Percentiles rank a stretch among this genome's conserved stretches.
Evolutionary conservation across 768 basidiomycete genomes (phyloP).

Genomic region (Lactarius vividus): DNA sequence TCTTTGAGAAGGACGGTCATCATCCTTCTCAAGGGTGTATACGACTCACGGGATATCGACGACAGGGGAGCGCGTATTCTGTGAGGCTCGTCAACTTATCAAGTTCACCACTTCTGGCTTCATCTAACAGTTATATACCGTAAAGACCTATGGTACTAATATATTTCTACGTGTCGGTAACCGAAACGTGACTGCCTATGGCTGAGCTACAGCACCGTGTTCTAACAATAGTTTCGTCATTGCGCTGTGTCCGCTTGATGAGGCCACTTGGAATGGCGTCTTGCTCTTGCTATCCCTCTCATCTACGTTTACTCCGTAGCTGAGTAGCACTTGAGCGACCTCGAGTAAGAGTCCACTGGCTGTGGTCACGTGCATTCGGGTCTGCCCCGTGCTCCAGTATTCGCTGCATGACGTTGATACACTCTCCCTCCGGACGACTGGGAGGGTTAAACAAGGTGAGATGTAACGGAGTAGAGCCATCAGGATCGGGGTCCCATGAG

Average conservation of each 20-base stretch:
- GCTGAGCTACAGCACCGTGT: not conserved
- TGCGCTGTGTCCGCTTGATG: not conserved
- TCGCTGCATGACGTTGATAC: too few relatives aligned
- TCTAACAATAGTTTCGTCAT: not conserved
- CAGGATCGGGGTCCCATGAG: not conserved
- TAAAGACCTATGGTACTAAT: not conserved
- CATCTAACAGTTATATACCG: too few relatives aligned
- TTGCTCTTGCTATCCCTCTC: not conserved
- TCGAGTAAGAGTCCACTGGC: not conserved
- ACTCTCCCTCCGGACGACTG: not conserved
- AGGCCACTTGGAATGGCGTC: not conserved
- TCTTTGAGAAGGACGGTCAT: too few relatives aligned
- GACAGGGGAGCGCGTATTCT: too few relatives aligned
- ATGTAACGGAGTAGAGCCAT: too few relatives aligned
- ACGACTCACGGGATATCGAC: too few relatives aligned
- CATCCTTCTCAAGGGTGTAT: too few relatives aligned
- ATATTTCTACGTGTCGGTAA: not conserved
- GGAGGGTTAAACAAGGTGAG: too few relatives aligned
- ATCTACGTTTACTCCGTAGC: not conserved
- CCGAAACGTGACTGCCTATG: not conserved
- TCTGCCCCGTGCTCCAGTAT: not conserved
- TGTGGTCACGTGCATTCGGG: not conserved
- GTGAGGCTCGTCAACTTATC: too few relatives aligned
- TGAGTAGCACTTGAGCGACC: not conserved
- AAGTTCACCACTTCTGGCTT: too few relatives aligned